Percentiles rank a stretch among this genome's conserved stretches.
phyloP scores from a whole-genome alignment of 1,284 basidiomycete genomes.

The Hemileia vastatrix region DNA sequence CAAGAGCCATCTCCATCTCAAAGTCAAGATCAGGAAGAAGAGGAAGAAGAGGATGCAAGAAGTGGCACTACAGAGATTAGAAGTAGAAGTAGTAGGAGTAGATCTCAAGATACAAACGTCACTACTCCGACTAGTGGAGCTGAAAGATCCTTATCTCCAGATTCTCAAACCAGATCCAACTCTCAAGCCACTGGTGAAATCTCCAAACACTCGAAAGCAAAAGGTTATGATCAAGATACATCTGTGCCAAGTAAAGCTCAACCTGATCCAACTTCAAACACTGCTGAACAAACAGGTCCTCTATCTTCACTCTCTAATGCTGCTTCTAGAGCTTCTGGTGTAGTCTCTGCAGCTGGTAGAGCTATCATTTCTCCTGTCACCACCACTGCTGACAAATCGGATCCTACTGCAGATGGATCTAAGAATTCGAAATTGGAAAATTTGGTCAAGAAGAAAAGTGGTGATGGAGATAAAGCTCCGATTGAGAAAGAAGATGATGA shows the following conservation, averaged over 20 bases:
- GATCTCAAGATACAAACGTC: conserved; percentile 46
- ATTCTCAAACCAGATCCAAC: neutral
- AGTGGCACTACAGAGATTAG: neutral
- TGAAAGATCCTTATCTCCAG: conserved; percentile 17
- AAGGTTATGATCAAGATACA: conserved; percentile 21
- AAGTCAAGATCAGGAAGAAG: neutral
- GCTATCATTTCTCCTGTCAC: conserved; percentile 25
- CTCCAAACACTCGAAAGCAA: neutral
- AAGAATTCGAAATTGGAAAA: conserved; percentile 28
- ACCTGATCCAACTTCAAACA: conserved; percentile 8
- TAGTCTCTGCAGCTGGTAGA: conserved; percentile 52
- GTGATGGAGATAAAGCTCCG: conserved; percentile 7
- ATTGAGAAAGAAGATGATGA: neutral
- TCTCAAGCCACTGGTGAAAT: neutral
- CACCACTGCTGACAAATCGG: neutral
- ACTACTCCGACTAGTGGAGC: conserved; percentile 39
- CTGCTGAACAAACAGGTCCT: conserved; percentile 51
- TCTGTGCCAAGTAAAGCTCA: conserved; percentile 1
- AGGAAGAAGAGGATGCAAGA: conserved; percentile 9
- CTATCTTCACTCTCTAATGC: conserved; percentile 50
- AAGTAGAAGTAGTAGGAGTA: conserved; percentile 37
- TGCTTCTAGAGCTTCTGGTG: conserved; percentile 54
- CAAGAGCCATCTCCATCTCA: conserved; percentile 49
- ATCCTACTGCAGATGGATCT: neutral
- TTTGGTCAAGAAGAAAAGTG: conserved; percentile 24